Base-by-base conservation (phyloP, 2,329 filamentous ascomycete genomes). In the Hypocrella siamensis region DNA sequence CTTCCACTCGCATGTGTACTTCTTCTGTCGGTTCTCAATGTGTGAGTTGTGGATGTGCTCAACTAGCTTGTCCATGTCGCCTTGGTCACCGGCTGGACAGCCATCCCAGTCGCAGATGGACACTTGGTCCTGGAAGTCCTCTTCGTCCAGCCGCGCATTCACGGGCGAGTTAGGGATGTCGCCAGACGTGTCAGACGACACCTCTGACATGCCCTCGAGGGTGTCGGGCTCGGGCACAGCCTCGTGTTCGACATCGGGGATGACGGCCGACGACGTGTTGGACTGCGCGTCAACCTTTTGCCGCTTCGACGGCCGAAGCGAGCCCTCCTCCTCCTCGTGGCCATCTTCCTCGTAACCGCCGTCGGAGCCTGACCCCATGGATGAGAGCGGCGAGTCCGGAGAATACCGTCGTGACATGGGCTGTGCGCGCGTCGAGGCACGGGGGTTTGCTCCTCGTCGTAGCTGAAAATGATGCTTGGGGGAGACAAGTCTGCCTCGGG, bases 1-100 rank as follows among this genome's bases (percentile, higher is more conserved):
- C 37, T 71, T 74, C 90, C 90, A 98, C 57, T 96, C 88, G 57
- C 90, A 98, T n/a, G 83, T 85, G 53, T 96, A 96, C 54, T 90
- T 93, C 59, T 93, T 93, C 59, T 90, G 82, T 33, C 86, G 74
- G 38, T 77, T 83, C 49, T 90, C 84, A 47, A 96, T 93, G 56
- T 98, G 90, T 36, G 88, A 83, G 47, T 85, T 79, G 56, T 96
- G 88, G 37, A 90, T 81, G 48, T 90, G 81, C 44, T 81, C 71
- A 26, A 90, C 81, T 27, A 90, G 57, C 40, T 63, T 72, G 54
- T 90, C 81, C 81, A 88, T 88, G 48, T 86, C 80, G 12, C 72
- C 67, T 41, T 82, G 56, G 46, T 86, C 79, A 25, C 75, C 78
- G 3, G 65, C 72, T 26, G 63, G 60, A 49, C 81, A 90, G 35